Evolutionary conservation across 257 asterid genomes (phyloP), one percentile per base, ranked within the genome.

Genomic region (Orobanche coerulescens): DNA sequence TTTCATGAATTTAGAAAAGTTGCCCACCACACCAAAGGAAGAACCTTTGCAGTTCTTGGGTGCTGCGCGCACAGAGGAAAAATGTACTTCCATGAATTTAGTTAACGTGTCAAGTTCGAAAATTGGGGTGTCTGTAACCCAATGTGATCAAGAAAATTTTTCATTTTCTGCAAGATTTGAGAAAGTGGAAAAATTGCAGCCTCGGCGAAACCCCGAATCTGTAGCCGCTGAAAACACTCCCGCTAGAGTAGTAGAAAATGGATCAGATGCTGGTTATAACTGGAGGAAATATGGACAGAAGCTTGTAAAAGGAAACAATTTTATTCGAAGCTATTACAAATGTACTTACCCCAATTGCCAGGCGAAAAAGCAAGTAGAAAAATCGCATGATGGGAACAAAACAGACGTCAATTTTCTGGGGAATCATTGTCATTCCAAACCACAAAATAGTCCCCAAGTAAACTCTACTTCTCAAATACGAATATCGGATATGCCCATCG

Each of bases 241-340:
- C 6, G 67, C 75, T 26, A 78, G 49, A 73, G 23, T 63, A 59
- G 62, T 53, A 10, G 94, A 77, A 47, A 87, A 80, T 61, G 79
- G 81, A 78, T 73, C 69, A 44, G 85, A 84, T 49, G 96, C 87
- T 76, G 98, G 93, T 8, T 87, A 88, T 75, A 91, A 86, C 81
- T 91, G 98, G 98, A 76, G 98, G 64, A 91, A 91, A 76, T 91
- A 91, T 71, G 98, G 98, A 51, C 98, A 91, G 81, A 91, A 91
- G 79, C 67, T 88, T 58, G 90, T 88, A 40, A 91, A 86, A 87
- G 96, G 96, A 75, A 88, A 88, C 65, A 79, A 74, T 69, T 88
- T 79, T 66, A 65, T 76, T 53, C 93, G 96, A 62, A 85, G 98
- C 85, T 91, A 91, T 73, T 91, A 84, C 79, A 91, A 71, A 59